Evolutionary conservation across 2,329 filamentous ascomycete species (phyloP).

Genomic region (Stagonosporopsis vannaccii): DNA sequence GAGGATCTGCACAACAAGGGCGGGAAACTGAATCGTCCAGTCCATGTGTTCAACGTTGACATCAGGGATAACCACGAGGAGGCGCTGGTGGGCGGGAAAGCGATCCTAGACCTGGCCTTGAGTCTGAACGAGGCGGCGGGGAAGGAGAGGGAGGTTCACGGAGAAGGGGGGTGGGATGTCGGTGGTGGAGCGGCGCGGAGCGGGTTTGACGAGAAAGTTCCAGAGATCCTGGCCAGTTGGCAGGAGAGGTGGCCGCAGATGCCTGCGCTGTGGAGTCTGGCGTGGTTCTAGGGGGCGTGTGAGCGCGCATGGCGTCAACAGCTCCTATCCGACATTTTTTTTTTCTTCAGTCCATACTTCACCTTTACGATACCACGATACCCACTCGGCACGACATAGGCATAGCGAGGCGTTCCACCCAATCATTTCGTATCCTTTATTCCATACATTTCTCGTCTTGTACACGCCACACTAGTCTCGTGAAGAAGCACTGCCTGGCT

Average conservation of each 20-base stretch:
- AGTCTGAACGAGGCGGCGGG: conserved; percentile 80
- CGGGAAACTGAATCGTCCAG: conserved; percentile 84
- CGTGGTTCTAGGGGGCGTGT: conserved; percentile 74
- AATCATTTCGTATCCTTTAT: no score
- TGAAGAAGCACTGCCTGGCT: no score
- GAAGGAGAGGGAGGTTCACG: conserved; percentile 75
- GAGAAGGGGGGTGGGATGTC: conserved; percentile 71
- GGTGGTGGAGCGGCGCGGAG: conserved; percentile 65
- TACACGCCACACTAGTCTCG: no score
- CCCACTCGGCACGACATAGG: conserved; percentile 19
- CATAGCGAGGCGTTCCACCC: conserved; percentile 36
- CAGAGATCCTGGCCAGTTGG: conserved; percentile 90
- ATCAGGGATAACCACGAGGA: conserved; percentile 99
- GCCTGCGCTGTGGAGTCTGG: conserved; percentile 91
- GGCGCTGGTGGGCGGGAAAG: conserved; percentile 85
- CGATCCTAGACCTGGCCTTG: conserved; percentile 89
- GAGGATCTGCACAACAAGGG: conserved; percentile 91
- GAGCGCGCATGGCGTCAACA: background rate
- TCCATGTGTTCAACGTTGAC: conserved; percentile 98
- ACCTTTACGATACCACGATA: conserved; percentile 21
- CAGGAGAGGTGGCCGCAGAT: conserved; percentile 93
- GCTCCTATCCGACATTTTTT: background rate
- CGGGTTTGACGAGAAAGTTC: conserved; percentile 91
- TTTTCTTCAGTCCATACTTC: background rate
- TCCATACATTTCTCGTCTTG: no score